phyloP scores from a whole-genome alignment of 805 yeast species.

The Pichia scutulata region DNA sequence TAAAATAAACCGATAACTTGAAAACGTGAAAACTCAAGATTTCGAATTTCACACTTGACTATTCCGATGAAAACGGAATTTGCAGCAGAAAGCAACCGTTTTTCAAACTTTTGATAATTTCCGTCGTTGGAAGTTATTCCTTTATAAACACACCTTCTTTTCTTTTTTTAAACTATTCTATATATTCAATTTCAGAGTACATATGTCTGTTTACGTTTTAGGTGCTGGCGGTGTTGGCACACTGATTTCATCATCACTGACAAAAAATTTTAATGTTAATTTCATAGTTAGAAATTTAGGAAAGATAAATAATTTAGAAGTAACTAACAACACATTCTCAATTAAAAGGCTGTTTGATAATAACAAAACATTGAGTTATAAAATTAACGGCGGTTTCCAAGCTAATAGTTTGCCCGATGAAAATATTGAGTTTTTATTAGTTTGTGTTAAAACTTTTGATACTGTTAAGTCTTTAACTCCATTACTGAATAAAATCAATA shows the following conservation, averaged over 20 bases:
- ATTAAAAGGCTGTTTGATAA: slow-evolving; percentile 22
- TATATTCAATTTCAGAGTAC: neutral
- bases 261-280: slow-evolving; percentile 16
- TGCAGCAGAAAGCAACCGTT: neutral
- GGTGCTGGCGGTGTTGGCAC: slow-evolving; percentile 33
- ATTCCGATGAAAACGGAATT: neutral
- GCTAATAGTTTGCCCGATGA: slow-evolving; percentile 17
- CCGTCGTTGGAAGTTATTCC: too few relatives aligned
- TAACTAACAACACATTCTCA: slow-evolving; percentile 14
- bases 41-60: neutral
- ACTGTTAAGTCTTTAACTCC: slow-evolving; percentile 57
- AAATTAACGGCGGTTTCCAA: slow-evolving; percentile 13
- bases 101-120: neutral
- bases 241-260: slow-evolving; percentile 21
- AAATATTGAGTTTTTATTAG: slow-evolving; percentile 36
- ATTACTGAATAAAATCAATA: slow-evolving; percentile 39
- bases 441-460: slow-evolving; percentile 76
- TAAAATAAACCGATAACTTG: too few relatives aligned
- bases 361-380: slow-evolving; percentile 8
- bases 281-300: slow-evolving; percentile 22
- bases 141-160: neutral
- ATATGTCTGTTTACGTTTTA: slow-evolving; percentile 20
- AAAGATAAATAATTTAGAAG: slow-evolving; percentile 17
- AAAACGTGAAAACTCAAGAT: neutral
- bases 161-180: neutral